These are phyloP conservation scores for Hypoxylon sp. DNA, from an alignment of 2,329 filamentous ascomycete genomes.

Conservation along the genomic window DNA sequence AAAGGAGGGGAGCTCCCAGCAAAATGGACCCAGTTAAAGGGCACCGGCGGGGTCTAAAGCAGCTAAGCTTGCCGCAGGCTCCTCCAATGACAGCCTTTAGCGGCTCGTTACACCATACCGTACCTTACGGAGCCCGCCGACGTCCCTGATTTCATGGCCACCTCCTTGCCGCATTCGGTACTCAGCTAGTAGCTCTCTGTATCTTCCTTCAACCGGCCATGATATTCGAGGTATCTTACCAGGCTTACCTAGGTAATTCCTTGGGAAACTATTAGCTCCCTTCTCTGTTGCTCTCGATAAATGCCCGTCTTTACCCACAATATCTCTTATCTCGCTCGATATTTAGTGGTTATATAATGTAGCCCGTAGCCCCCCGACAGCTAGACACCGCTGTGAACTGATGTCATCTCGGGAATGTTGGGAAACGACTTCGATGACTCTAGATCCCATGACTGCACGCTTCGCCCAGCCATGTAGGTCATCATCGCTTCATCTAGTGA, in stretches of 20 bases:
- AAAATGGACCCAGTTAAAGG: slow-evolving; percentile 35
- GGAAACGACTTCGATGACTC: not conserved
- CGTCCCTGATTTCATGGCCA: slow-evolving; percentile 29
- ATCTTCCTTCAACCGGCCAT: slow-evolving; percentile 16
- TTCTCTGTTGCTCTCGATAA: not conserved
- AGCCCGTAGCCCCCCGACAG: slow-evolving; percentile 17
- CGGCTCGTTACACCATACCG: slow-evolving; percentile 37
- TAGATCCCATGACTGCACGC: slow-evolving; percentile 15
- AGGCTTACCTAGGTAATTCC: slow-evolving; percentile 8
- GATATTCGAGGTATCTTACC: slow-evolving; percentile 1
- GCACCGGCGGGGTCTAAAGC: slow-evolving; percentile 34
- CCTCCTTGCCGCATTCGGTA: slow-evolving; percentile 40
- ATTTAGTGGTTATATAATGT: slow-evolving; percentile 4
- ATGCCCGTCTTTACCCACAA: slow-evolving; percentile 7
- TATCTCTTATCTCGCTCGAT: slow-evolving; percentile 6
- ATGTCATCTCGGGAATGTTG: slow-evolving; percentile 22
- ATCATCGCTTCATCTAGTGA: slow-evolving; percentile 8
- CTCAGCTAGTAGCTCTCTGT: slow-evolving; percentile 8
- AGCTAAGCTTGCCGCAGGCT: slow-evolving; percentile 29
- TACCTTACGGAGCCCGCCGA: slow-evolving; percentile 43
- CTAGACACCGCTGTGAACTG: slow-evolving; percentile 17
- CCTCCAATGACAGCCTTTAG: slow-evolving; percentile 38
- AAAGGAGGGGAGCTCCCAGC: slow-evolving; percentile 41
- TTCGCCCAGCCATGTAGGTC: slow-evolving; percentile 19
- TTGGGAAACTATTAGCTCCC: slow-evolving; percentile 5